Base-by-base conservation (phyloP, 192 early-diverging fungal species). In the Coemansia sp. region DNA sequence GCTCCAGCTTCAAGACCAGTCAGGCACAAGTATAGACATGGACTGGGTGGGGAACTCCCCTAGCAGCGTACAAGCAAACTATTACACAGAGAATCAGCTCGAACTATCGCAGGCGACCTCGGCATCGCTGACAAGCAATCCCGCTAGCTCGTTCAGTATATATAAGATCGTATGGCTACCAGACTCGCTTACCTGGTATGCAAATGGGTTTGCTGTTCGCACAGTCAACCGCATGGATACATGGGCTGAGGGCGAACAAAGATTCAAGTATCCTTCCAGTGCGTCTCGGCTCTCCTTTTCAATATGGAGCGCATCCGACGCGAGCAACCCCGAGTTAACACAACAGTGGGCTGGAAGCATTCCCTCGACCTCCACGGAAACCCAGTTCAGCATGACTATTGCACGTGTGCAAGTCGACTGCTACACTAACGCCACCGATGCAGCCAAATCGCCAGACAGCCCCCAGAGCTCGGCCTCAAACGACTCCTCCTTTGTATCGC, bases 161-260 rank as follows among this genome's bases (percentile, higher is more conserved):
- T 88, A 88, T 62, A 82, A 72, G 39, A 88, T 90, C n/a, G 83
- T 85, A 37, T 90, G 86, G 86, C 76, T 78, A 40, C 84, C 85
- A 19, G 85, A 88, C 43, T 71, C 84, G n/a, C 74, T 88, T 41
- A 72, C 67, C 15, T 90, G 86, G 87, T 81, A 73, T 49, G 76
- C 85, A 16, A 83, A 89, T 62, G 85, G 85, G 7, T 68, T 84
- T 43, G 75, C 68, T 0, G 67, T 88, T 13, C 86, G 88, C 39
- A 82, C 82, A 0, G 63, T 89, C 15, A 69, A 61, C 40, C 81
- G 82, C 42, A 48, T 74, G 40, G 77, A 86, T 49, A 84, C 76
- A 9, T 82, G 86, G 74, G 70, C 73, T 11, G 77, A 73, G 40
- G 82, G 86, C 43, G 73, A 79, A 48, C 72, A 72, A 37, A 46